These are phyloP conservation scores for Fusarium chuoi DNA, from an alignment of 2,329 filamentous ascomycete species.

Conservation along the genomic window DNA sequence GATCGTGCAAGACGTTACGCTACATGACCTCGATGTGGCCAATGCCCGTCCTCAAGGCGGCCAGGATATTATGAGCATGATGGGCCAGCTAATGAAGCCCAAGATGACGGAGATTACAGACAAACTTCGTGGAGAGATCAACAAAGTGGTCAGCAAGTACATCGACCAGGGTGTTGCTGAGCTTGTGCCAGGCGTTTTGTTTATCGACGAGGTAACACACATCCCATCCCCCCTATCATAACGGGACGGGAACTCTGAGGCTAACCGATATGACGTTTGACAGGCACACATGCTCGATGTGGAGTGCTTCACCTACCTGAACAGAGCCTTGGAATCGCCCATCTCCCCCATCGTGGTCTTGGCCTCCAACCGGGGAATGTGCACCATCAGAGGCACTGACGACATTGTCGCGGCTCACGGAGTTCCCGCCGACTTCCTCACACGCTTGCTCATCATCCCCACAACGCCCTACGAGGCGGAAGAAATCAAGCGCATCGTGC, in stretches of 20 bases:
- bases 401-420: constrained; percentile 89
- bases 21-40: constrained; percentile 95
- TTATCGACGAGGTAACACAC: constrained; percentile 89
- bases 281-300: constrained; percentile 99
- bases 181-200: constrained; percentile 96
- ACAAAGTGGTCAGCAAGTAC: constrained; percentile 99
- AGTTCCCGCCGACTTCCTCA: constrained; percentile 91
- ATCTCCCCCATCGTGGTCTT: constrained; percentile 98
- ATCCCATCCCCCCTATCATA: constrained; percentile 13
- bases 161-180: constrained; percentile 98
- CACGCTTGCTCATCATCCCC: constrained; percentile 93
- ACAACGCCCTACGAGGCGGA: constrained; percentile 88
- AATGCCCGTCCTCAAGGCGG: constrained; percentile 95
- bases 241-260: constrained; percentile 31
- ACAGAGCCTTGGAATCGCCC: constrained; percentile 93
- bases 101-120: constrained; percentile 99
- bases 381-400: constrained; percentile 87
- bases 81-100: constrained; percentile 99
- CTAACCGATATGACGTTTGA: constrained; percentile 40
- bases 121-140: constrained; percentile 94
- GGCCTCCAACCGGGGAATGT: constrained; percentile 95
- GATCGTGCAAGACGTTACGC: constrained; percentile 97
- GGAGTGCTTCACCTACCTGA: constrained; percentile 98
- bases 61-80: constrained; percentile 99
- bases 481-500: constrained; percentile 93